Conservation (phyloP, 2,329 filamentous ascomycete species). For the Tricladium varicosporioides region DNA sequence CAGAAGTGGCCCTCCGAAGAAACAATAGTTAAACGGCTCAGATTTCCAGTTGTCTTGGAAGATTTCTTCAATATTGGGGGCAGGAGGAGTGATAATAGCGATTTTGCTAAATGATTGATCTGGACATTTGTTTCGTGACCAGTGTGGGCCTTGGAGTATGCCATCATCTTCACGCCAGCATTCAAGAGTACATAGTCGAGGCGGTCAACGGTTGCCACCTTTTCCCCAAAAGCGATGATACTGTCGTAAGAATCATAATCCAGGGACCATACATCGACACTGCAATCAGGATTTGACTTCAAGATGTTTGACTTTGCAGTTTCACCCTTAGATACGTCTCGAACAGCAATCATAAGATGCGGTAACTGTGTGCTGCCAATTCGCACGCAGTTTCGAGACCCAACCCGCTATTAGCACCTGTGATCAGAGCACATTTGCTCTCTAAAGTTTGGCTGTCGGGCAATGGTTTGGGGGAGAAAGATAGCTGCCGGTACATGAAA, state of each 20-base stretch:
- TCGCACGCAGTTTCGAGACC: conserved; percentile 39
- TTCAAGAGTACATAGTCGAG: conserved; percentile 16
- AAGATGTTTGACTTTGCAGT: conserved; percentile 38
- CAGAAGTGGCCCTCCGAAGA: conserved; percentile 39
- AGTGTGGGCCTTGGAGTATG: not conserved
- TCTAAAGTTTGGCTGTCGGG: conserved; percentile 22
- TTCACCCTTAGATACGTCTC: conserved; percentile 40
- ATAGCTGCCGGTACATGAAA: not conserved
- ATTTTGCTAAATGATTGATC: conserved; percentile 10
- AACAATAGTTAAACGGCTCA: conserved; percentile 39
- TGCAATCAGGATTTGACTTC: not conserved
- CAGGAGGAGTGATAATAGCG: conserved; percentile 7
- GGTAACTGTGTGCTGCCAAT: conserved; percentile 32
- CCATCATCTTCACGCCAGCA: conserved; percentile 9
- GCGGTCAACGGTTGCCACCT: conserved; percentile 15
- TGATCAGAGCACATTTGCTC: conserved; percentile 37
- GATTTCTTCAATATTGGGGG: conserved; percentile 14
- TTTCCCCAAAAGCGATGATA: conserved; percentile 5
- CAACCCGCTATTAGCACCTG: conserved; percentile 41
- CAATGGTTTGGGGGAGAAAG: conserved; percentile 5
- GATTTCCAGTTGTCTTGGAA: conserved; percentile 33
- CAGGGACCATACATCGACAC: conserved; percentile 13
- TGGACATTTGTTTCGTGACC: conserved; percentile 7
- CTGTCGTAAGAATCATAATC: conserved; percentile 10
- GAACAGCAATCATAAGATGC: conserved; percentile 39